Percentiles rank a stretch among this genome's conserved stretches.
These are phyloP conservation scores for Linum lewisii DNA, from an alignment of 345 rosid species.

Conservation along the genomic window DNA sequence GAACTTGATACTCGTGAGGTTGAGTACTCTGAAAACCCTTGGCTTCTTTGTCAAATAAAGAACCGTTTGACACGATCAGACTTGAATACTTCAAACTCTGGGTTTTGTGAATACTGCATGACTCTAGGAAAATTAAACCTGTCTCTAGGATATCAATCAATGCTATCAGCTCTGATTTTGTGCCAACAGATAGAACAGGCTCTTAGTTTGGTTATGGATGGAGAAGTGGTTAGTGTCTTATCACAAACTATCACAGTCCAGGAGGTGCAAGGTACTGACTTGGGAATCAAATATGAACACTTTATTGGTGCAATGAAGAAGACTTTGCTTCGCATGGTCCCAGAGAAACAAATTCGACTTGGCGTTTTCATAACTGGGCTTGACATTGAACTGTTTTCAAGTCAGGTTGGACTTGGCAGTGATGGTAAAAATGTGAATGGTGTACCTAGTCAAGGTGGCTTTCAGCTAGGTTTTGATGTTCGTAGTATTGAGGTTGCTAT, in stretches of 20 bases:
- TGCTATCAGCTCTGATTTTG: constrained; percentile 41
- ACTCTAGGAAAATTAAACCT: constrained; percentile 54
- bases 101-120: constrained; percentile 56
- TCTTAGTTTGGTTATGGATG: constrained; percentile 29
- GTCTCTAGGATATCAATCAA: constrained; percentile 40
- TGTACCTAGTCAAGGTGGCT: constrained; percentile 27
- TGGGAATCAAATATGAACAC: constrained; percentile 27
- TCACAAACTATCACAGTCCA: constrained; percentile 22
- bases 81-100: constrained; percentile 31
- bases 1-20: constrained; percentile 40
- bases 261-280: constrained; percentile 29
- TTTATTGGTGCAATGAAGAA: constrained; percentile 32
- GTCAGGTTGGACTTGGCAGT: constrained; percentile 29
- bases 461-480: constrained; percentile 50
- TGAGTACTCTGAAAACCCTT: constrained; percentile 42
- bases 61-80: constrained; percentile 41
- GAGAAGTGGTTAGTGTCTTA: constrained; percentile 18
- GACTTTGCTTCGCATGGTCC: constrained; percentile 40
- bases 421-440: constrained; percentile 18
- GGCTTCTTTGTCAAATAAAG: constrained; percentile 53
- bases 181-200: constrained; percentile 43
- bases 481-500: constrained; percentile 52
- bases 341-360: constrained; percentile 58
- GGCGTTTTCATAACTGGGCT: constrained; percentile 69
- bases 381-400: constrained; percentile 34